Conservation (phyloP, 495 filamentous ascomycete species). For the Staphylotrichum tortipilum region DNA sequence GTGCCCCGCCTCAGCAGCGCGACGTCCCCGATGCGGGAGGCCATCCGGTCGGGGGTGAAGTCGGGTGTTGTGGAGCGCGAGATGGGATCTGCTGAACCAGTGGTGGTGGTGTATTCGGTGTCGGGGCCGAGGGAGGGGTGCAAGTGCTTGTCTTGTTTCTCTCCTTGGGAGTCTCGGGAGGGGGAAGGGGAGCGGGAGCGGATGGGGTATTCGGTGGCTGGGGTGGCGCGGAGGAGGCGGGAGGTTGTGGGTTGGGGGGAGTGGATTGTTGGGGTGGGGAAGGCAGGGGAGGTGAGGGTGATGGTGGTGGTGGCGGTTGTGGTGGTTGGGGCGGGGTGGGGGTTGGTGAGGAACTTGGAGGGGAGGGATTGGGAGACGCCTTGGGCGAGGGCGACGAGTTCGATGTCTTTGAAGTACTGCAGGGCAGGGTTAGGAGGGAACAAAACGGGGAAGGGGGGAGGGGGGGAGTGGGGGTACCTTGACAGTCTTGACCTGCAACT, state of each 20-base stretch:
- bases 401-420: constrained; percentile 63
- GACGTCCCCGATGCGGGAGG: constrained; percentile 51
- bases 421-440: background rate
- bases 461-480: constrained; percentile 41
- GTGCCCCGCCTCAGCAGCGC: constrained; percentile 36
- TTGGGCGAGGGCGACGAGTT: constrained; percentile 45
- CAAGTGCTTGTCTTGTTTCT: too few species aligned
- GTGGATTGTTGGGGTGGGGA: constrained; percentile 31
- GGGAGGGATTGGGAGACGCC: constrained; percentile 54
- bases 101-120: constrained; percentile 36
- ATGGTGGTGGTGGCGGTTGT: background rate
- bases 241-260: constrained; percentile 41
- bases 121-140: constrained; percentile 33
- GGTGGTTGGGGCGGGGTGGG: constrained; percentile 30
- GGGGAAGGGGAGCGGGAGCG: constrained; percentile 35
- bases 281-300: too few species aligned
- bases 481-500: constrained; percentile 80
- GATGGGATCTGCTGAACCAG: constrained; percentile 39
- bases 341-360: constrained; percentile 36
- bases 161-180: constrained; percentile 30
- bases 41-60: constrained; percentile 60
- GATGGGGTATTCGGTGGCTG: constrained; percentile 41
- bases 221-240: constrained; percentile 35
- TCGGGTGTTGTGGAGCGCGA: constrained; percentile 41
- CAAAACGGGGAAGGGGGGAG: too few species aligned